A percentile compares a stretch with the other conserved stretches of the same genome.
Evolutionary conservation across 148 eudicot species (phyloP).

Genomic region (Dianthus caryophyllus): DNA sequence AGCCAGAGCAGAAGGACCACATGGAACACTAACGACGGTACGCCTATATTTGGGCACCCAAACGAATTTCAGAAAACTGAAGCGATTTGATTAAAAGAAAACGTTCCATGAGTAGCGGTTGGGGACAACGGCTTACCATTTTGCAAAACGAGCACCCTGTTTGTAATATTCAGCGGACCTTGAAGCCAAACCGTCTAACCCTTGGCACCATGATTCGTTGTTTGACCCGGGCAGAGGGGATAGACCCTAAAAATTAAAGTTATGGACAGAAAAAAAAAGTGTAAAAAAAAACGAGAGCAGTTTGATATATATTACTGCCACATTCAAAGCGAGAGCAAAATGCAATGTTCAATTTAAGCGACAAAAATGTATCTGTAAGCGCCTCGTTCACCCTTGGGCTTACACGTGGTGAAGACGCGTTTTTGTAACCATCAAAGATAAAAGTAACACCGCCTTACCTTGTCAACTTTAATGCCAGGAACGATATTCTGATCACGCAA

Average conservation of each 20-base stretch:
- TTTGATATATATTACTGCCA: background rate
- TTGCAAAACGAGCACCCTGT: conserved; percentile 98
- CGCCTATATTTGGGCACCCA: conserved; percentile 46
- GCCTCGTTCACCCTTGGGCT: too few relatives aligned
- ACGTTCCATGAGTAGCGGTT: background rate
- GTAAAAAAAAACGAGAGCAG: background rate
- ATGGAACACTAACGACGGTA: conserved; percentile 90
- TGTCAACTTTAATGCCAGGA: conserved; percentile 96
- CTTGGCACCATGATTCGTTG: conserved; percentile 98
- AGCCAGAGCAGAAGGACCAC: conserved; percentile 95
- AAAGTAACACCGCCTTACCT: conserved; percentile 36
- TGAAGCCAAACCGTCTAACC: conserved; percentile 92
- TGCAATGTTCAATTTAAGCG: too few relatives aligned
- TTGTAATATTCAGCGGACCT: conserved; percentile 91
- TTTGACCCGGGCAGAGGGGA: conserved; percentile 85
- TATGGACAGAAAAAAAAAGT: background rate
- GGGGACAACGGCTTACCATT: conserved; percentile 52
- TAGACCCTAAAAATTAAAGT: conserved; percentile 57
- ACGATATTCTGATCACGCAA: conserved; percentile 66
- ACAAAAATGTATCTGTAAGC: too few relatives aligned
- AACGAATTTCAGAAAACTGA: background rate
- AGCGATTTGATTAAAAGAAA: too few relatives aligned
- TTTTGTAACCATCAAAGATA: background rate
- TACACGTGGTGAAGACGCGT: too few relatives aligned
- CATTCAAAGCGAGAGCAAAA: too few relatives aligned